Evolutionary conservation across 352 stramenopile genomes (phyloP), one percentile per base, ranked within the genome.

Genomic region (Saprolegnia diclina): DNA sequence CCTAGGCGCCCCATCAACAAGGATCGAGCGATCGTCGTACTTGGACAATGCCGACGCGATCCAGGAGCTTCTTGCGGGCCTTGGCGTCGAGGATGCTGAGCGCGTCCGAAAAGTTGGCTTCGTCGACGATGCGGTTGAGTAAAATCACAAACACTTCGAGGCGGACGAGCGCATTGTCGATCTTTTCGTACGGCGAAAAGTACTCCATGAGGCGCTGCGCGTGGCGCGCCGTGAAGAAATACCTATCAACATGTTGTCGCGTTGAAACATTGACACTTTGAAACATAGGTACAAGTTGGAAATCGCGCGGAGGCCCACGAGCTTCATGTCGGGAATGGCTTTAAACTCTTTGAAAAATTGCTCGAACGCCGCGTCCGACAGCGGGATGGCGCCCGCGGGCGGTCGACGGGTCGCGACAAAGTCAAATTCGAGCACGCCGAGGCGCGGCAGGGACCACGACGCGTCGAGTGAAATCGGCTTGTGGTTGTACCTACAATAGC

Each of bases 301-400:
- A 40, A 91, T 85, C 1, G 78, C 84, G 10, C 83, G 83, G 29
- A 91, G 61, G 0, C 83, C 83, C 18, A 91, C 72, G 42, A 91
- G 65, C 45, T 91, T 90, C 67, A 85, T 79, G 67, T 90, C 82
- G 6, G 78, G 74, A 6, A 91, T 71, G 55, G 84, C 76, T 69
- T 90, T 91, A 73, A 91, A 91, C 66, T 91, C 83, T 48, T 87
- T 88, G 22, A 91, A 53, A 24, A 90, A 88, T 37, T 90, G 79
- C 40, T 91, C 83, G 37, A 91, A 91, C 1, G 81, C 78, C 0
- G 74, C 71, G 56, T 91, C 83, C 42, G 71, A 86, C 6, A 91
- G 72, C 3, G 83, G 79, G 4, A 82, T 90, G 48, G 80, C 88
- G 50, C 79, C 74, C 29, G 73, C 40, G 32, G 82, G 87, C 21